Conservation (phyloP, 345 rosid species). For the Litchi chinensis region DNA sequence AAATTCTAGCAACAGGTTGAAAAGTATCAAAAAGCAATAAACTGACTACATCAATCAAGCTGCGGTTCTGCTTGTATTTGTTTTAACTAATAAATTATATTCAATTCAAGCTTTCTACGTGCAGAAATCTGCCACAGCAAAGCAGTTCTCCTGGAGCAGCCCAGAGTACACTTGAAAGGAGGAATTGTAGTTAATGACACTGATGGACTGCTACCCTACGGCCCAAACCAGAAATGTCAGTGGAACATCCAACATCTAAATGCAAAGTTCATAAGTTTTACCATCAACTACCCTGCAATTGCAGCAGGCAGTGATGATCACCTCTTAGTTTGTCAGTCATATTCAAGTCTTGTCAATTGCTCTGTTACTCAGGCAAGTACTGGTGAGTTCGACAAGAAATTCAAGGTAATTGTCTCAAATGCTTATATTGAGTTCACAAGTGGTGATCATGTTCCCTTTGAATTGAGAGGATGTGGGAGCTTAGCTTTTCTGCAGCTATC, state of each 20-base stretch:
- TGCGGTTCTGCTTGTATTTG: neutral
- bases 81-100: neutral
- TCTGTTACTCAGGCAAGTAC: neutral
- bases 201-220: slow-evolving; percentile 26
- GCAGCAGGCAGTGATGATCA: slow-evolving; percentile 26
- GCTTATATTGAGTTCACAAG: slow-evolving; percentile 24
- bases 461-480: slow-evolving; percentile 33
- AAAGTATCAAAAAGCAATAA: neutral
- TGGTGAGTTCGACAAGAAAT: slow-evolving; percentile 1
- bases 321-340: slow-evolving; percentile 22
- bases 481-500: slow-evolving; percentile 25
- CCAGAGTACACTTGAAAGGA: slow-evolving; percentile 12
- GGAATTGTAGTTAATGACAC: slow-evolving; percentile 32
- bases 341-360: slow-evolving; percentile 11
- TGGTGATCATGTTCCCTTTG: slow-evolving; percentile 18
- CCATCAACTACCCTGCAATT: slow-evolving; percentile 19
- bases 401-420: slow-evolving; percentile 23
- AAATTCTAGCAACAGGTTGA: neutral
- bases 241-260: slow-evolving; percentile 23
- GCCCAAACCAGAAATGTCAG: slow-evolving; percentile 25
- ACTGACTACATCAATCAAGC: neutral
- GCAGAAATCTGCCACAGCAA: slow-evolving; percentile 22
- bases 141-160: slow-evolving; percentile 12
- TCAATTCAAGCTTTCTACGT: neutral
- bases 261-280: slow-evolving; percentile 29